Conservation (phyloP, 805 yeast species). For the Wickerhamiella domercqiae region DNA sequence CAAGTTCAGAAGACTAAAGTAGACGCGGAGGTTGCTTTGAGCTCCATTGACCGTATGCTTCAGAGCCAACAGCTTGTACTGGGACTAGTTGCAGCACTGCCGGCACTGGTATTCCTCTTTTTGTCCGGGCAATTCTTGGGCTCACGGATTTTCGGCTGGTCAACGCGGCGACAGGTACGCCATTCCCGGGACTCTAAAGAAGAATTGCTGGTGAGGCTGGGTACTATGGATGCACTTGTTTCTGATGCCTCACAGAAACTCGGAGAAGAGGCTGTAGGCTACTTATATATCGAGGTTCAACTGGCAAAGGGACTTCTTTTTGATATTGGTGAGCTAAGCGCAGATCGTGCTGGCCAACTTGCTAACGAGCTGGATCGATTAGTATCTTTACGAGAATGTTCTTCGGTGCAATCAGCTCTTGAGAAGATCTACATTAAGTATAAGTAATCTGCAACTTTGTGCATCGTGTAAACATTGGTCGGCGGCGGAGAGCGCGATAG, state of each 20-base stretch:
- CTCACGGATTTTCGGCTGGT: background rate
- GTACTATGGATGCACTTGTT: background rate
- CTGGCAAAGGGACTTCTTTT: constrained; percentile 1
- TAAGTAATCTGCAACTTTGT: too few species aligned
- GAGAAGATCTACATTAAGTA: too few species aligned
- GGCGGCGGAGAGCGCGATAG: too few species aligned
- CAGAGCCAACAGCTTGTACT: constrained; percentile 90
- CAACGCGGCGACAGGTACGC: background rate
- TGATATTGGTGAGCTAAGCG: too few species aligned
- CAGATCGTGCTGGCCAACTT: too few species aligned
- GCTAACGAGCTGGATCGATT: too few species aligned
- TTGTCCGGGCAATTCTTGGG: constrained; percentile 11
- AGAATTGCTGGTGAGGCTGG: constrained; percentile 1
- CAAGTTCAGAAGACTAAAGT: constrained; percentile 95
- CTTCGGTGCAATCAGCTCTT: too few species aligned
- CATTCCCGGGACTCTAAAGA: background rate
- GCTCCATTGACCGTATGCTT: constrained; percentile 77
- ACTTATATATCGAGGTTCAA: background rate
- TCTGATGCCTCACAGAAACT: background rate
- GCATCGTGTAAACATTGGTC: too few species aligned
- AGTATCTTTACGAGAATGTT: too few species aligned
- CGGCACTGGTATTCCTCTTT: constrained; percentile 37
- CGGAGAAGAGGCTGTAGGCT: background rate
- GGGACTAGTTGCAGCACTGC: constrained; percentile 80
- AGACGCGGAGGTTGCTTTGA: constrained; percentile 79